A percentile compares a stretch with the other conserved stretches of the same genome.
These are phyloP conservation scores for Nigrospora sphaerica DNA, from an alignment of 2,329 filamentous ascomycete species.

Conservation along the genomic window DNA sequence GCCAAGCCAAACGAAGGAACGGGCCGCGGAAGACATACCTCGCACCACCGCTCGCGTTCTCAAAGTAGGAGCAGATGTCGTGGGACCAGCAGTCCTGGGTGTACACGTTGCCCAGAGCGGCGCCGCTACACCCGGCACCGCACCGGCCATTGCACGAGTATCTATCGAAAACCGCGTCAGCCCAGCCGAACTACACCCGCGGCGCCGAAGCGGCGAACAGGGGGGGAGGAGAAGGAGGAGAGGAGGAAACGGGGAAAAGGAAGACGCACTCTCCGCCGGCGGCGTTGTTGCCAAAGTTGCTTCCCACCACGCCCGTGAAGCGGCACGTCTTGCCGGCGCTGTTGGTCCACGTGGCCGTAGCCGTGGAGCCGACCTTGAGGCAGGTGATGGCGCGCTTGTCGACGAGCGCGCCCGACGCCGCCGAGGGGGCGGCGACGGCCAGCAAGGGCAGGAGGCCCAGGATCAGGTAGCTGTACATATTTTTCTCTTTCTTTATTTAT, in stretches of 20 bases:
- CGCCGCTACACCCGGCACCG: constrained; percentile 36
- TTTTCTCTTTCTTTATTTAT: no score
- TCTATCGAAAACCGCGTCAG: constrained; percentile 14
- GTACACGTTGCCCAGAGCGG: constrained; percentile 37
- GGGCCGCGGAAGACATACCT: constrained; percentile 22
- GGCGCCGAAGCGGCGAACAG: no score
- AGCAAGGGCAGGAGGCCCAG: constrained; percentile 5
- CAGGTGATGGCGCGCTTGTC: constrained; percentile 27
- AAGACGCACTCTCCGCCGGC: constrained; percentile 33
- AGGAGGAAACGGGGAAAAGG: no score
- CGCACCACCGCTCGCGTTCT: constrained; percentile 37
- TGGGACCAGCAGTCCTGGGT: constrained; percentile 44
- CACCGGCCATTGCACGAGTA: constrained; percentile 43
- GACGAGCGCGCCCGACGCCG: constrained; percentile 1
- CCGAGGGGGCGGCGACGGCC: constrained; percentile 5
- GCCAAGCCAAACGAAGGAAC: neutral
- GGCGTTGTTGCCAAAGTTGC: constrained; percentile 37
- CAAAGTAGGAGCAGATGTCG: constrained; percentile 44
- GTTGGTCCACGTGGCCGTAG: constrained; percentile 39
- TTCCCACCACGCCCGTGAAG: constrained; percentile 36
- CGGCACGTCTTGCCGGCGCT: constrained; percentile 31
- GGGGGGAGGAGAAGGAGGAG: no score
- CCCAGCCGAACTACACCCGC: no score
- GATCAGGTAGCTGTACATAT: constrained; percentile 4
- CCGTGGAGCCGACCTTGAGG: constrained; percentile 28